Conservation (phyloP, 2,329 filamentous ascomycete species). For the Davidsoniella neocaledoniae region DNA sequence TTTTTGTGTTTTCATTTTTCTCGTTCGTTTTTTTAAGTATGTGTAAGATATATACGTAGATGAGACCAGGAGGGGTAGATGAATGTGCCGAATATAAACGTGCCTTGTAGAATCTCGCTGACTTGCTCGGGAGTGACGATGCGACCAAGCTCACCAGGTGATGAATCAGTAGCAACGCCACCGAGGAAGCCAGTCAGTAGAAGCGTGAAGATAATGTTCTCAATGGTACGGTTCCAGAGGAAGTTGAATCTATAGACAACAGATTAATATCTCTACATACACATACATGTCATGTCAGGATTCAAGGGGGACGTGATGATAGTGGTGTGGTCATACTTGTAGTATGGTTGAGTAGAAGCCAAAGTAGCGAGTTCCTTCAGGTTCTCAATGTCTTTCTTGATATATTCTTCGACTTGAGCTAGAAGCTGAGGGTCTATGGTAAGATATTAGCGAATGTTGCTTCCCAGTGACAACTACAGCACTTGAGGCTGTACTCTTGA, state of each 20-base stretch:
- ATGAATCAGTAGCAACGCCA: constrained; percentile 41
- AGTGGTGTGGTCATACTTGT: constrained; percentile 46
- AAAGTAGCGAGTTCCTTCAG: constrained; percentile 53
- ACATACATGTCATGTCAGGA: not conserved
- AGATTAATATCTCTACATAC: not conserved
- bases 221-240: constrained; percentile 70
- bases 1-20: too few relatives aligned
- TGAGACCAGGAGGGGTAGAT: not conserved
- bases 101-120: constrained; percentile 59
- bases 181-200: constrained; percentile 60
- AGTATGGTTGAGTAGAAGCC: constrained; percentile 82
- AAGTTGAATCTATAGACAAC: constrained; percentile 48
- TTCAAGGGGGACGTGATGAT: not conserved
- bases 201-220: constrained; percentile 51
- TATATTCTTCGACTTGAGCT: constrained; percentile 50
- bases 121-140: constrained; percentile 82
- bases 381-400: constrained; percentile 55
- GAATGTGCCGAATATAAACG: not conserved
- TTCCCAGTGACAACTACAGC: too few relatives aligned
- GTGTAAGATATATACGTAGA: not conserved
- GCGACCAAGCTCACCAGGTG: constrained; percentile 38
- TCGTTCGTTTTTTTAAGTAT: too few relatives aligned
- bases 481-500: too few relatives aligned
- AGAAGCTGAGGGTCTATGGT: constrained; percentile 49
- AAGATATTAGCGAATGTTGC: too few relatives aligned